These are phyloP conservation scores for Saccharomycopsis oosterbeekiorum DNA, from an alignment of 805 yeast species.

Conservation along the genomic window DNA sequence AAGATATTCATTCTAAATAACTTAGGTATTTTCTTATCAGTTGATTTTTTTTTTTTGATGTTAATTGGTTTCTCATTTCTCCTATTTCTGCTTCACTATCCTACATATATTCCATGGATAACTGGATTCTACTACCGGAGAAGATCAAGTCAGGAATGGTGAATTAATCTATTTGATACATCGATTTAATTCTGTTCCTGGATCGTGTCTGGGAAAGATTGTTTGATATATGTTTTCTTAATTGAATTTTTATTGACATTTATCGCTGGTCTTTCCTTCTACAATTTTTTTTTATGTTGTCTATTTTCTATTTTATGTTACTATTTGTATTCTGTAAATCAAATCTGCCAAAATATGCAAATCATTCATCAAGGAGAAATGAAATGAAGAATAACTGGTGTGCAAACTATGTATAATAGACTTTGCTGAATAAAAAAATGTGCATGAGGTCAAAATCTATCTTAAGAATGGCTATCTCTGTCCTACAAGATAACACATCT, in stretches of 20 bases:
- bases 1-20: not conserved
- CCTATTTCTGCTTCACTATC: constrained; percentile 59
- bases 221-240: not conserved
- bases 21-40: not conserved
- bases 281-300: not conserved
- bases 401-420: too few species aligned
- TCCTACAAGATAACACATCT: constrained; percentile 1
- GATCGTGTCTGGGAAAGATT: constrained; percentile 33
- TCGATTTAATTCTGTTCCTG: constrained; percentile 29
- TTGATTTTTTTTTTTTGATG: not conserved
- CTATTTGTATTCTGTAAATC: not conserved
- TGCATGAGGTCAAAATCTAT: too few species aligned
- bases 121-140: constrained; percentile 56
- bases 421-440: too few species aligned
- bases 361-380: not conserved
- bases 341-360: not conserved
- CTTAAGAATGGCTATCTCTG: not conserved
- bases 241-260: not conserved
- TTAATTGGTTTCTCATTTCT: constrained; percentile 24
- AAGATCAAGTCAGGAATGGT: constrained; percentile 41
- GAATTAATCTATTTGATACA: constrained; percentile 38
- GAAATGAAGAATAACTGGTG: not conserved
- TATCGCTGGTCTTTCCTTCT: not conserved
- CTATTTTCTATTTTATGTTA: not conserved
- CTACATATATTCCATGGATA: constrained; percentile 34